Percentiles rank a stretch among this genome's conserved stretches.
Evolutionary conservation across 805 yeast species (phyloP).

Genomic region (Candida boidinii): DNA sequence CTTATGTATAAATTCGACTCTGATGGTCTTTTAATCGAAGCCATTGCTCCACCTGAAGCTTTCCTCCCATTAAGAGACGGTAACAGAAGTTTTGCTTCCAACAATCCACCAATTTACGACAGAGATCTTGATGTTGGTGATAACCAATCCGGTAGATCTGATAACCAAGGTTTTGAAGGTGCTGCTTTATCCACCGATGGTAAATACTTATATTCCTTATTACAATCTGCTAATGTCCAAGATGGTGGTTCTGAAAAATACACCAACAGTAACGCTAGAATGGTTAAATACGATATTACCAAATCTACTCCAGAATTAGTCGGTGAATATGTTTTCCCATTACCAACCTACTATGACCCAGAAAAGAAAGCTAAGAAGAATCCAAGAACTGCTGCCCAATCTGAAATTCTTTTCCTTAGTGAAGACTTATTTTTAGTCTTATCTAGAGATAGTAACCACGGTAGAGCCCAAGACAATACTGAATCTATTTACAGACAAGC

Average conservation of each 20-base stretch:
- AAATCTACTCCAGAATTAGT: conserved; percentile 11
- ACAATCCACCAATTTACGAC: conserved; percentile 19
- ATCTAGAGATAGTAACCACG: conserved; percentile 21
- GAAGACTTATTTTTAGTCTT: conserved; percentile 21
- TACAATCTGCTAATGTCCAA: conserved; percentile 23
- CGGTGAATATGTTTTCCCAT: conserved; percentile 21
- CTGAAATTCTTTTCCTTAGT: conserved; percentile 19
- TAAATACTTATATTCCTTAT: conserved; percentile 14
- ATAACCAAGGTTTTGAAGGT: conserved; percentile 25
- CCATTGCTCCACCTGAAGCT: conserved; percentile 21
- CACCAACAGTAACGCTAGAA: conserved; percentile 13
- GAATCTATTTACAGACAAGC: conserved; percentile 19
- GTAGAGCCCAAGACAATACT: conserved; percentile 16
- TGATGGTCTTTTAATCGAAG: conserved; percentile 17
- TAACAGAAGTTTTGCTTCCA: conserved; percentile 15
- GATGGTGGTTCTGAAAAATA: conserved; percentile 23
- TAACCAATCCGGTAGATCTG: conserved; percentile 21
- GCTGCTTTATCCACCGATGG: conserved; percentile 23
- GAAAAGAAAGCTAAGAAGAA: conserved; percentile 11
- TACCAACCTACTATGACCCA: conserved; percentile 20
- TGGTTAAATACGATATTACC: conserved; percentile 20
- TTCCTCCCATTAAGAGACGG: conserved; percentile 20
- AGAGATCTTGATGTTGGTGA: conserved; percentile 13
- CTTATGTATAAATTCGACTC: conserved; percentile 19
- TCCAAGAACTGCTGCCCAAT: conserved; percentile 22